Evolutionary conservation across 805 yeast species (phyloP).

Genomic region (Scheffersomyces coipomensis): DNA sequence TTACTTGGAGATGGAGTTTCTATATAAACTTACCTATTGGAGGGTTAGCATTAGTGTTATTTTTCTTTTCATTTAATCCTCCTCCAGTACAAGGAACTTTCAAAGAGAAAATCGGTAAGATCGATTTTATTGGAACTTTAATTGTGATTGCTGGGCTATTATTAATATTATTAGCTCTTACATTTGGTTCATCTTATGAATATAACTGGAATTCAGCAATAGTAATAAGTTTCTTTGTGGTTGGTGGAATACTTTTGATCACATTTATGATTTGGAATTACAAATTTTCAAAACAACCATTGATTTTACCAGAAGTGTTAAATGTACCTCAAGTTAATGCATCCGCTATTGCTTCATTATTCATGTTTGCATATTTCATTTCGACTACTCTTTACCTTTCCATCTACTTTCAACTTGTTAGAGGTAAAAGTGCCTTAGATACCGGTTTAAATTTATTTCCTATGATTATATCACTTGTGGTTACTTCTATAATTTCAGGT

Average conservation of each 20-base stretch:
- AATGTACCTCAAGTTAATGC: slow-evolving; percentile 31
- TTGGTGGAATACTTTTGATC: slow-evolving; percentile 37
- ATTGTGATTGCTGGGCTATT: slow-evolving; percentile 42
- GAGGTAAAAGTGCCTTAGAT: slow-evolving; percentile 15
- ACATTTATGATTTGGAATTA: slow-evolving; percentile 40
- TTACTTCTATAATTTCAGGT: slow-evolving; percentile 37
- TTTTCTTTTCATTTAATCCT: slow-evolving; percentile 43
- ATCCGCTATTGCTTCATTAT: slow-evolving; percentile 30
- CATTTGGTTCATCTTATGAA: slow-evolving; percentile 49
- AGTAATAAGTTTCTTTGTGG: slow-evolving; percentile 45
- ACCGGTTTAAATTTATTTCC: slow-evolving; percentile 47
- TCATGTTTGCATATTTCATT: slow-evolving; percentile 36
- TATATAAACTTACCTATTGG: slow-evolving; percentile 68
- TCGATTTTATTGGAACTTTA: slow-evolving; percentile 49
- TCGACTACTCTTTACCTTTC: slow-evolving; percentile 15
- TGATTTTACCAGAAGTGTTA: slow-evolving; percentile 43
- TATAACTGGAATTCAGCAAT: slow-evolving; percentile 55
- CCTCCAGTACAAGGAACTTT: slow-evolving; percentile 39
- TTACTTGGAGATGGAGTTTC: slow-evolving; percentile 76
- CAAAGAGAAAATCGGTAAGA: slow-evolving; percentile 29
- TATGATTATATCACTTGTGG: slow-evolving; percentile 33
- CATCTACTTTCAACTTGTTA: slow-evolving; percentile 48
- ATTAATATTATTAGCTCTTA: slow-evolving; percentile 45
- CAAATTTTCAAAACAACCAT: slow-evolving; percentile 36
- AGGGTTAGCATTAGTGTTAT: slow-evolving; percentile 41